Evolutionary conservation across 225 moss, liverwort and hornwort genomes (phyloP).

Genomic region (Pseudoscleropodium purum): DNA sequence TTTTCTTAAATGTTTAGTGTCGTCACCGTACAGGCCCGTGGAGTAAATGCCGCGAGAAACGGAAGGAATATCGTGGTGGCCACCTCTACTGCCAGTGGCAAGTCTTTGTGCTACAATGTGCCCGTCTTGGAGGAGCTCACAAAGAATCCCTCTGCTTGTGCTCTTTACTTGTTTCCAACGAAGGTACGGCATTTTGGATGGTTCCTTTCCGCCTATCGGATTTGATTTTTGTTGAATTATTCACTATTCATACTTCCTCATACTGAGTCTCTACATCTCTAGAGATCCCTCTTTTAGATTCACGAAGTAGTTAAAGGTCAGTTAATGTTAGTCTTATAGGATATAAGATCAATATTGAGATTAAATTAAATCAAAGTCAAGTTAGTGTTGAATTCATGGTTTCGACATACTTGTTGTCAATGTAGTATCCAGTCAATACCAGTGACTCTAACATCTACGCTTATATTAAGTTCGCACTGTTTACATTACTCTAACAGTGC

Average conservation of each 20-base stretch:
- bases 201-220: background rate
- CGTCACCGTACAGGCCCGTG: conserved; percentile 43
- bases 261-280: background rate
- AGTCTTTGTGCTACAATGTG: conserved; percentile 86
- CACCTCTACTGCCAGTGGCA: conserved; percentile 94
- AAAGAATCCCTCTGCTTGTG: conserved; percentile 54
- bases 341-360: background rate
- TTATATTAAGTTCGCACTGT: background rate
- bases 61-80: conserved; percentile 69
- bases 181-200: conserved; percentile 32
- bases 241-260: background rate
- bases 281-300: background rate
- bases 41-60: conserved; percentile 64
- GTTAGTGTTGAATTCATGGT: background rate
- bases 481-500: background rate
- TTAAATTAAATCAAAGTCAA: background rate
- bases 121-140: conserved; percentile 79
- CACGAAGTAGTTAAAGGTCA: background rate
- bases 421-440: background rate
- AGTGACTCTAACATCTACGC: background rate
- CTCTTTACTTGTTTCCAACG: conserved; percentile 86
- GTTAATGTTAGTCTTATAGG: too few relatives aligned
- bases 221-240: background rate
- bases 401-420: background rate
- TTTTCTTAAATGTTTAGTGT: background rate